Conservation (phyloP, 2,329 filamentous ascomycete genomes). For the Fusarium piperis region DNA sequence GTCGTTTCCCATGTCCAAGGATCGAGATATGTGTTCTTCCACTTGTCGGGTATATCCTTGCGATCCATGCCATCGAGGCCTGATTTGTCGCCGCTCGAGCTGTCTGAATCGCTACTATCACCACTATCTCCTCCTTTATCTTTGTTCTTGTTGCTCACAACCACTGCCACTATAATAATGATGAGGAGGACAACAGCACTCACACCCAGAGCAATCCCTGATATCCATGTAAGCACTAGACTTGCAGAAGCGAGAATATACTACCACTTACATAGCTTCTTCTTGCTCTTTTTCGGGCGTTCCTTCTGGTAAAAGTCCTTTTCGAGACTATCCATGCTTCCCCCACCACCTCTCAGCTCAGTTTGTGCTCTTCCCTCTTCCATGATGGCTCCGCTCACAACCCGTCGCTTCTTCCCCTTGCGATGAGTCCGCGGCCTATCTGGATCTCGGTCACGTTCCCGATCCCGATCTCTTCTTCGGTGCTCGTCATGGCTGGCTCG, state of each 20-base stretch:
- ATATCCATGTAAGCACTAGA: constrained; percentile 31
- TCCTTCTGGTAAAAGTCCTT: constrained; percentile 57
- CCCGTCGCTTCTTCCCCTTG: constrained; percentile 63
- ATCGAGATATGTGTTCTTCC: constrained; percentile 81
- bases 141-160: constrained; percentile 68
- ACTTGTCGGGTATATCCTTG: constrained; percentile 69
- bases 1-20: constrained; percentile 94
- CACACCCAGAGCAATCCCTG: constrained; percentile 66
- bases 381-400: constrained; percentile 75
- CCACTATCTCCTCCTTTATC: constrained; percentile 54
- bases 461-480: constrained; percentile 35
- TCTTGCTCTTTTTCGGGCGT: constrained; percentile 61
- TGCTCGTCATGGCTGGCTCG: constrained; percentile 35
- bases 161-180: constrained; percentile 73
- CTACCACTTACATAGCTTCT: constrained; percentile 65
- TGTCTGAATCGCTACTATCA: constrained; percentile 39
- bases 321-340: constrained; percentile 57
- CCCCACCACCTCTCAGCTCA: constrained; percentile 55
- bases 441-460: constrained; percentile 34
- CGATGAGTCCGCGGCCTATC: constrained; percentile 48
- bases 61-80: constrained; percentile 62
- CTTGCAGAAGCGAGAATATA: background rate
- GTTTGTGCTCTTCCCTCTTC: constrained; percentile 69
- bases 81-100: constrained; percentile 43
- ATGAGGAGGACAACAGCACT: constrained; percentile 68